Percentiles rank a stretch among this genome's conserved stretches.
Evolutionary conservation across 2,329 filamentous ascomycete genomes (phyloP).

Genomic region (Pseudofabraea citricarpa): DNA sequence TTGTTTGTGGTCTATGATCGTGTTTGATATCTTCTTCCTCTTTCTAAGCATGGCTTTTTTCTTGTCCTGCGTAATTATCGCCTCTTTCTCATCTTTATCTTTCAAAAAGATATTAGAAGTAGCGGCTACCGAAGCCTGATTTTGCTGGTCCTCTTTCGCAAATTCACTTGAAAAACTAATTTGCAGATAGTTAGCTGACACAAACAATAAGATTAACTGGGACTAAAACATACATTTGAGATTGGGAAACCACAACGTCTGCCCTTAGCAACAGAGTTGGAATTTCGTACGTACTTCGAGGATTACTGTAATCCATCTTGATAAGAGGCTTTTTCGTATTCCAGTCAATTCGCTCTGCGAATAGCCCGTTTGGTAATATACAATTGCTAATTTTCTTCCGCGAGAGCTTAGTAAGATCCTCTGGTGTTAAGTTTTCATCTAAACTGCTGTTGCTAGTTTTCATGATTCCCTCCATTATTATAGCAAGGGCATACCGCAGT

Average conservation of each 20-base stretch:
- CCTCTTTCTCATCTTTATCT: not conserved
- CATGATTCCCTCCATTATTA: not conserved
- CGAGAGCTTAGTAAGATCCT: not conserved
- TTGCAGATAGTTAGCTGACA: too few relatives aligned
- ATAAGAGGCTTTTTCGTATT: not conserved
- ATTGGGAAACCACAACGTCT: not conserved
- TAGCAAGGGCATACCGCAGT: not conserved
- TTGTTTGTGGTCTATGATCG: not conserved
- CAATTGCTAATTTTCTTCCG: not conserved
- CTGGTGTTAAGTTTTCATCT: not conserved
- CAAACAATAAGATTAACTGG: too few relatives aligned
- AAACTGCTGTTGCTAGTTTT: not conserved
- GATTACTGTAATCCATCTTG: not conserved
- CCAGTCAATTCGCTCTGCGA: not conserved
- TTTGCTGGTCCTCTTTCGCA: too few relatives aligned
- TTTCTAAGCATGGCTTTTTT: not conserved
- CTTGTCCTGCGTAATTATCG: not conserved
- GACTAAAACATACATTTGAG: not conserved
- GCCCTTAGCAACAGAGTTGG: not conserved
- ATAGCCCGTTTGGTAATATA: not conserved
- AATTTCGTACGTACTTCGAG: not conserved
- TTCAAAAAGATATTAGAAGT: too few relatives aligned
- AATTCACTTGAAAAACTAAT: too few relatives aligned
- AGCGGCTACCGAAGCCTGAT: too few relatives aligned
- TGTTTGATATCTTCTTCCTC: not conserved